Evolutionary conservation across 192 early-diverging fungal species (phyloP).

Genomic region (Coemansia sp.): DNA sequence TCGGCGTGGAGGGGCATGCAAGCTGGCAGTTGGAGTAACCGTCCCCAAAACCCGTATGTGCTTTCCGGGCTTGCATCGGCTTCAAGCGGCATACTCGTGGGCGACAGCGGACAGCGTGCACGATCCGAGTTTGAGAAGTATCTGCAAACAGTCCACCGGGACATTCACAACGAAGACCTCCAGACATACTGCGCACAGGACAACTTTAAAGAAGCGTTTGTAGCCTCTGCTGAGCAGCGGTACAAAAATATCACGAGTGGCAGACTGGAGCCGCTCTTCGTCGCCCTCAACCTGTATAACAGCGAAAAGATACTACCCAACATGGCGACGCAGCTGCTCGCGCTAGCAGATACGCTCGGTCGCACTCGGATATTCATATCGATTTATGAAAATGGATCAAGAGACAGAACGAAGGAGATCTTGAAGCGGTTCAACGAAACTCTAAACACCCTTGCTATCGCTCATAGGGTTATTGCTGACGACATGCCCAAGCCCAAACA

Average conservation of each 20-base stretch:
- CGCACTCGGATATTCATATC: slow-evolving; percentile 40
- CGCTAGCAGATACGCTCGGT: slow-evolving; percentile 40
- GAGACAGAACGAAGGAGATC: slow-evolving; percentile 42
- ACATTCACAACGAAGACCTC: slow-evolving; percentile 33
- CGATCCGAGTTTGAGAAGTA: slow-evolving; percentile 16
- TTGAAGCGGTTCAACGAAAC: slow-evolving; percentile 19
- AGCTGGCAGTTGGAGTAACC: neutral
- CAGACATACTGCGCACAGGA: slow-evolving; percentile 19
- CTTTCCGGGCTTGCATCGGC: neutral
- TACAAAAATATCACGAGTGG: slow-evolving; percentile 16
- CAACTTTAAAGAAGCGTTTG: slow-evolving; percentile 25
- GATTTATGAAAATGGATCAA: slow-evolving; percentile 56
- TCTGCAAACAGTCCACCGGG: slow-evolving; percentile 22
- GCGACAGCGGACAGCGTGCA: neutral
- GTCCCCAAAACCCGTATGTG: neutral
- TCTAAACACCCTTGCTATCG: slow-evolving; percentile 21
- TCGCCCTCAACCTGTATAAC: slow-evolving; percentile 53
- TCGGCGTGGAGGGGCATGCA: neutral
- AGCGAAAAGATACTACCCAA: slow-evolving; percentile 48
- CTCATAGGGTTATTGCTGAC: slow-evolving; percentile 31
- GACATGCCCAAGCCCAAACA: neutral
- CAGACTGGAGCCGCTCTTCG: slow-evolving; percentile 4
- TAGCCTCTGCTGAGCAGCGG: slow-evolving; percentile 16
- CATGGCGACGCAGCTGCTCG: slow-evolving; percentile 42
- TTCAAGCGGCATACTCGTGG: neutral